phyloP scores from a whole-genome alignment of 1,139 yeast species.

The Saccharomyces hybrid region DNA sequence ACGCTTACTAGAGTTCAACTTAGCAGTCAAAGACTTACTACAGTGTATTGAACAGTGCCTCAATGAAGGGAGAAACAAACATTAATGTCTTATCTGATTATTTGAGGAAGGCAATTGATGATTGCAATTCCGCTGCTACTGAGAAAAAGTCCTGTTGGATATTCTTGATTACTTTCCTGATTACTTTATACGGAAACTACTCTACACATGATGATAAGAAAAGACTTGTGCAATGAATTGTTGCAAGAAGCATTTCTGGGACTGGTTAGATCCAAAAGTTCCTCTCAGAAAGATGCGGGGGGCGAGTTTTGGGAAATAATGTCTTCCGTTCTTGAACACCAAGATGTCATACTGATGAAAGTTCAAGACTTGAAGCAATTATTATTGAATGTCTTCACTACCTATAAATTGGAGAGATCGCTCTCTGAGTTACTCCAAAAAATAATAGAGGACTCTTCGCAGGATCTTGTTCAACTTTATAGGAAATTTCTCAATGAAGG shows the following conservation, averaged over 20 bases:
- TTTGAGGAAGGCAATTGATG: constrained; percentile 13
- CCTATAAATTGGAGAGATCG: constrained; percentile 23
- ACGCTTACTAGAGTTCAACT: constrained; percentile 12
- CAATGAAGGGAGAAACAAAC: constrained; percentile 2
- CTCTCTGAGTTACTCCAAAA: constrained; percentile 17
- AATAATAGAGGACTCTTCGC: constrained; percentile 20
- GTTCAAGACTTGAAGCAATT: constrained; percentile 17
- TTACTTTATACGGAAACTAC: constrained; percentile 12
- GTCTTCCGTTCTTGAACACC: constrained; percentile 20
- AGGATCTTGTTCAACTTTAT: constrained; percentile 14
- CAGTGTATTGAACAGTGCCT: constrained; percentile 15
- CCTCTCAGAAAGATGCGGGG: not conserved
- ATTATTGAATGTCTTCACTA: constrained; percentile 18
- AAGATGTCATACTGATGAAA: constrained; percentile 21
- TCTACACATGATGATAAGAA: not conserved
- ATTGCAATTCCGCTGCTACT: constrained; percentile 8
- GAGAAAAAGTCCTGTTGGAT: constrained; percentile 20
- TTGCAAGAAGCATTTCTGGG: constrained; percentile 21
- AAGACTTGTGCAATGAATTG: constrained; percentile 12
- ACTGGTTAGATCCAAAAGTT: constrained; percentile 15
- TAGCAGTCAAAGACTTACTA: constrained; percentile 15
- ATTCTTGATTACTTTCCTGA: constrained; percentile 16
- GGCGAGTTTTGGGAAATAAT: constrained; percentile 13
- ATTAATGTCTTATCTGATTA: constrained; percentile 6
- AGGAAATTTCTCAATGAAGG: constrained; percentile 37